Base-by-base conservation (phyloP, 1,284 basidiomycete genomes). In the Tilletia walkeri region DNA sequence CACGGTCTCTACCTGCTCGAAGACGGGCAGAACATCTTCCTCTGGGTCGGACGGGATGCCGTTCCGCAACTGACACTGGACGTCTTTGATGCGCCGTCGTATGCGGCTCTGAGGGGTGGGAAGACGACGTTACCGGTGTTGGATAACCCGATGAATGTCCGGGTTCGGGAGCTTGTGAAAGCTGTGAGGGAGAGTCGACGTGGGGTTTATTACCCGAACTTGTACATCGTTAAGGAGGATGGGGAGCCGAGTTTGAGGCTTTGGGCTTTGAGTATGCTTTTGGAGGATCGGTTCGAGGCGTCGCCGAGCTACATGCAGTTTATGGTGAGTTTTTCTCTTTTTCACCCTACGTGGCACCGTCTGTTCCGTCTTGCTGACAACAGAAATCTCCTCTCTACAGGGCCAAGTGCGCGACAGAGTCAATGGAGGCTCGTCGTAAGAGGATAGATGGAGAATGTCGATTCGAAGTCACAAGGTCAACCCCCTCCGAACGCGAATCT, bases 201-300 rank as follows among this genome's bases (percentile, higher is more conserved):
- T 53, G 95, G 95, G 9, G 90, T 91, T 3, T 99, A 98, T 85
- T 90, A 91, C 81, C 93, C 94, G 16, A 93, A 96, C 82, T 86
- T 99, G n/a, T 99, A 98, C 83, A 87, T 99, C 56, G 95, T 98
- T 80, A 99, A 99, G 86, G 94, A 96, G 84, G 96, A 99, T 80
- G 95, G 94, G 69, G 96, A 99, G 85, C 92, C 94, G 65, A 77
- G 76, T 36, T 86, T 99, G 82, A 87, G 95, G 72, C 88, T 94
- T 76, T 98, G 95, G 95, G 96, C 95, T 0, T 87, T 99, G 75
- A 94, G 92, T 82, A 88, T 90, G 83, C 88, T 99, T 78, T 91
- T 99, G 79, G 95, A 99, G 86, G 96, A 99, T 85, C 90, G 96
- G 71, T 91, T 93, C 80, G 96, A 99, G 84, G 90, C 92, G 75